These are phyloP conservation scores for Herpotrichia juniperi DNA, from an alignment of 2,329 filamentous ascomycete genomes.

Conservation along the genomic window DNA sequence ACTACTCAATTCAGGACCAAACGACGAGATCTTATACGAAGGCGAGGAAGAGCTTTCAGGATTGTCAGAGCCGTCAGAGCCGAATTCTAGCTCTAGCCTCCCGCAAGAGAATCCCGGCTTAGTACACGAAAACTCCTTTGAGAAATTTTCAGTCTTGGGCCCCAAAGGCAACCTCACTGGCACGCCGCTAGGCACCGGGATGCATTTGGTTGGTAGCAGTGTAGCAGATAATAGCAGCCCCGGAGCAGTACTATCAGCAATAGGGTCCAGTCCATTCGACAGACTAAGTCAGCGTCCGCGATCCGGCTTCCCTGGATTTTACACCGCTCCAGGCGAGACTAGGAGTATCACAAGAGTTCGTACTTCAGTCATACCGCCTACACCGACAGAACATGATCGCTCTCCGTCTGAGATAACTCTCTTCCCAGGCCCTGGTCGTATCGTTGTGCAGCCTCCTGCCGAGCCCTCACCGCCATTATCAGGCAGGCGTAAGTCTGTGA, in stretches of 20 bases:
- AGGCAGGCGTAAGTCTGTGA: background rate
- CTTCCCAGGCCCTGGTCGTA: conserved; percentile 16
- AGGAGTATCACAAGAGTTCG: conserved; percentile 30
- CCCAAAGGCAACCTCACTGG: conserved; percentile 45
- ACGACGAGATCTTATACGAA: conserved; percentile 42
- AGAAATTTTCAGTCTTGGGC: conserved; percentile 41
- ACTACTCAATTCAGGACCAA: conserved; percentile 42
- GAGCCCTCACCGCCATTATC: background rate
- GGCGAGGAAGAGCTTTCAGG: background rate
- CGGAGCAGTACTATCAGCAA: conserved; percentile 26
- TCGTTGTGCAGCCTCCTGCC: background rate
- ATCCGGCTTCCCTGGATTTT: conserved; percentile 20
- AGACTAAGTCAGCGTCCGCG: conserved; percentile 6
- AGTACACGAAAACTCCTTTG: conserved; percentile 41
- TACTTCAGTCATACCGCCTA: conserved; percentile 6
- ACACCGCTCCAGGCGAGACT: conserved; percentile 25
- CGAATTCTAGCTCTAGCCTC: background rate
- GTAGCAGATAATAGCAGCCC: conserved; percentile 45
- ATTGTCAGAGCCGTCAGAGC: background rate
- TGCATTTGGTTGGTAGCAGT: conserved; percentile 47
- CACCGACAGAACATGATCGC: conserved; percentile 16
- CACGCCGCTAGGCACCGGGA: conserved; percentile 42
- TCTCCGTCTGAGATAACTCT: conserved; percentile 30
- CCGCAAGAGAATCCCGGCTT: conserved; percentile 1
- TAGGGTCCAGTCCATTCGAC: conserved; percentile 11